Evolutionary conservation across 345 rosid species (phyloP), one percentile per base, ranked within the genome.

Genomic region (Physaria fendleri): DNA sequence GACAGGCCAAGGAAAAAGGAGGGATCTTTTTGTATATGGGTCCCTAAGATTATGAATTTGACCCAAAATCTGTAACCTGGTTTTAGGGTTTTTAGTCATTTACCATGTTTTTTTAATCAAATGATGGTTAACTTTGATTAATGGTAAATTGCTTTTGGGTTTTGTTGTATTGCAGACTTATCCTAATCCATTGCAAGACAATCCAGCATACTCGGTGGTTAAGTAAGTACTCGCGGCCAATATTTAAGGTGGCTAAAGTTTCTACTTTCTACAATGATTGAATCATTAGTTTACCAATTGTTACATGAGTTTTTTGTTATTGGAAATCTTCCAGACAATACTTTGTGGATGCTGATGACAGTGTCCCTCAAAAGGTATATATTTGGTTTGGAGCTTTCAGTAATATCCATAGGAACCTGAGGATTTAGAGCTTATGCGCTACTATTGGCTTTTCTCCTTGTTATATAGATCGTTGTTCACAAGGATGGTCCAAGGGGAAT

Each of bases 141-240:
- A 48, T 47, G 24, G 27, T 17, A 14, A 16, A 27, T 4, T 17
- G 11, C n/a, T n/a, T 43, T 27, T 21, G 47, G 13, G 37, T 34
- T 38, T 48, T 18, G 13, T 62, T 13, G 38, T 66, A 27, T 59
- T 56, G 61, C 87, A 87, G 97, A 78, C 80, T 2, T 75, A 83
- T 67, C 53, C 79, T 32, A 88, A 92, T 60, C 98, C 98, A 24
- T 40, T 88, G 65, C 96, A 85, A 76, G 81, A 88, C 59, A 85
- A 92, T 68, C 95, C 96, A 39, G 88, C 96, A 0, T 88, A 77
- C 56, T 92, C 96, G 0, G 93, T 84, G 33, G 98, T 84, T 8
- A 85, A 88, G 98, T 88, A 66, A 82, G 95, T 61, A 21, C 8
- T 24, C 37, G 17, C 16, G 27, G 24, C 24, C 13, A 0, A 29